phyloP scores from a whole-genome alignment of 768 basidiomycete species.

The Gelatoporia subvermispora region DNA sequence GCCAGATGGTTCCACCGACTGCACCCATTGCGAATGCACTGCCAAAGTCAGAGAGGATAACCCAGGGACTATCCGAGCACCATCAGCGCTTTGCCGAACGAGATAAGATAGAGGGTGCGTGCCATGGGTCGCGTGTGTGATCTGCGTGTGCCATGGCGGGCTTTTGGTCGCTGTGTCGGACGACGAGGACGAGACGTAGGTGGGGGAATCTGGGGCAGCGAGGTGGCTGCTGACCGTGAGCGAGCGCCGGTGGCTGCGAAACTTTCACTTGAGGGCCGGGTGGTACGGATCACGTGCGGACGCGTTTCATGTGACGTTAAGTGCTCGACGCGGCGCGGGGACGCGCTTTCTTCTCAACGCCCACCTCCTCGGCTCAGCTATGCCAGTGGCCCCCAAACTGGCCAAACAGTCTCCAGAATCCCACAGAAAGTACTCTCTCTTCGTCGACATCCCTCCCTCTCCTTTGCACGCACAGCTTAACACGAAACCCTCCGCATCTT shows the following conservation, averaged over 20 bases:
- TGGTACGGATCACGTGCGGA: conserved; percentile 10
- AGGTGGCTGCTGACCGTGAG: conserved; percentile 6
- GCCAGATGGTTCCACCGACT: conserved; percentile 97
- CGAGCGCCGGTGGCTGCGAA: conserved; percentile 1
- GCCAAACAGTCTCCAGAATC: conserved; percentile 6
- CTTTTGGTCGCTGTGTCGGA: conserved; percentile 10
- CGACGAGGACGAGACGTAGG: conserved; percentile 4
- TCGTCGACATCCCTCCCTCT: conserved; percentile 55
- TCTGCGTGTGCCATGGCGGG: conserved; percentile 78
- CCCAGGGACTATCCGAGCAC: conserved; percentile 74
- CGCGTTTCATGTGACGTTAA: conserved; percentile 14
- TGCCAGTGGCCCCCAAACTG: conserved; percentile 4
- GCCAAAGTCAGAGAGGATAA: conserved; percentile 96
- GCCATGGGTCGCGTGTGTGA: conserved; percentile 94
- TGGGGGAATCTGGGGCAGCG: conserved; percentile 1
- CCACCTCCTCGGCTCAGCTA: conserved; percentile 2
- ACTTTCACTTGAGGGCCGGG: conserved; percentile 9
- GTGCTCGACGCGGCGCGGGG: conserved; percentile 11
- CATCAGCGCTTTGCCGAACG: neutral
- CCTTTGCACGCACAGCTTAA: conserved; percentile 26
- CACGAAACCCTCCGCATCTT: conserved; percentile 1
- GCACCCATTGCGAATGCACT: conserved; percentile 98
- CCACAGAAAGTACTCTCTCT: conserved; percentile 40
- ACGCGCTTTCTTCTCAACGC: conserved; percentile 18
- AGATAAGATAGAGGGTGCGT: conserved; percentile 14